phyloP scores from a whole-genome alignment of 129 eudicot species.

The Centrapalus pauciflorus region DNA sequence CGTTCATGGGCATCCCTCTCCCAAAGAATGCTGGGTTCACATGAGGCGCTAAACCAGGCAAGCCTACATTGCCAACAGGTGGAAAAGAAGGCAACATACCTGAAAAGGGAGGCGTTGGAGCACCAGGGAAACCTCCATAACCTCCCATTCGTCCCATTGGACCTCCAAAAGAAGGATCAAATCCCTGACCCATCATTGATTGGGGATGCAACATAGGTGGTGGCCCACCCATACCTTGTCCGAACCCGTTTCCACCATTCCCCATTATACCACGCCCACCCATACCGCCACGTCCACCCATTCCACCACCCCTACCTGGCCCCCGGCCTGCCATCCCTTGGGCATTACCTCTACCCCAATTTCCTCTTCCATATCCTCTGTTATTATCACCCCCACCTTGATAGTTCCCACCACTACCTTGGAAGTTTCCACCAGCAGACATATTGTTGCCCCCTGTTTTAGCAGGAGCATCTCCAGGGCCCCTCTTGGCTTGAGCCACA shows the following conservation, averaged over 20 bases:
- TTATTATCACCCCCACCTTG: slow-evolving; percentile 28
- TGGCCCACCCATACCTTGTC: slow-evolving; percentile 52
- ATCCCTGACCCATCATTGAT: slow-evolving; percentile 87
- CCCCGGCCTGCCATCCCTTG: slow-evolving; percentile 75
- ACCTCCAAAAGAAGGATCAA: slow-evolving; percentile 76
- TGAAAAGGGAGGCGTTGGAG: slow-evolving; percentile 57
- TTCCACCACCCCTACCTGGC: slow-evolving; percentile 58
- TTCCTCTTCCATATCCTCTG: slow-evolving; percentile 69
- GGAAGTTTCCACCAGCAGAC: slow-evolving; percentile 42
- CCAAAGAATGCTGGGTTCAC: slow-evolving; percentile 88
- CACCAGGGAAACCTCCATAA: slow-evolving; percentile 77
- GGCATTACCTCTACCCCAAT: slow-evolving; percentile 78
- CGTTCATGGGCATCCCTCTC: slow-evolving; percentile 83
- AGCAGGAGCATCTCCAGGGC: slow-evolving; percentile 38
- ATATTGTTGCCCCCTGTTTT: slow-evolving; percentile 39
- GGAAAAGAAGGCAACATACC: slow-evolving; percentile 67
- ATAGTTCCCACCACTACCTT: slow-evolving; percentile 28
- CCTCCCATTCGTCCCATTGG: slow-evolving; percentile 87
- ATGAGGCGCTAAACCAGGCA: slow-evolving; percentile 93
- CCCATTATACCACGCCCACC: slow-evolving; percentile 65
- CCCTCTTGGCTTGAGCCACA: slow-evolving; percentile 39
- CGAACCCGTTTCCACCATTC: slow-evolving; percentile 61
- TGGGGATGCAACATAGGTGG: slow-evolving; percentile 74
- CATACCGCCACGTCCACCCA: slow-evolving; percentile 64
- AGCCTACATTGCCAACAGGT: slow-evolving; percentile 67